Percentiles rank a stretch among this genome's conserved stretches.
phyloP scores from a whole-genome alignment of 192 early-diverging fungal species.

The Glomus cerebriforme region DNA sequence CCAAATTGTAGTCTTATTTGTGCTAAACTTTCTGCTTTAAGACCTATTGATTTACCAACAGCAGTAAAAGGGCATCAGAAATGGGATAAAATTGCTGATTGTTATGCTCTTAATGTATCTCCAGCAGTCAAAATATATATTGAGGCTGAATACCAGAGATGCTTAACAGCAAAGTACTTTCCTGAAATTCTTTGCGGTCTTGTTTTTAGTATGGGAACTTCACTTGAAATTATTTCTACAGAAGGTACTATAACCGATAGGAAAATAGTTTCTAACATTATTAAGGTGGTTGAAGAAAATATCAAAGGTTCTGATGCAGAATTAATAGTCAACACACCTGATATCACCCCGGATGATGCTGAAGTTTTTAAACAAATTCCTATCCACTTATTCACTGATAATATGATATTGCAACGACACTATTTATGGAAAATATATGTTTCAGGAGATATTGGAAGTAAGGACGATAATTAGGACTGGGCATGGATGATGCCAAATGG shows the following conservation, averaged over 20 bases:
- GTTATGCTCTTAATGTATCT: slow-evolving; percentile 15
- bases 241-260: slow-evolving; percentile 9
- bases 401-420: slow-evolving; percentile 18
- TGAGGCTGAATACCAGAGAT: slow-evolving; percentile 26
- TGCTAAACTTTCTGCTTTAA: slow-evolving; percentile 21
- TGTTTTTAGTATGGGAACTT: slow-evolving; percentile 15
- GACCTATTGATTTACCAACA: slow-evolving; percentile 26
- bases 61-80: slow-evolving; percentile 11
- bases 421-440: slow-evolving; percentile 29
- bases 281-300: slow-evolving; percentile 17
- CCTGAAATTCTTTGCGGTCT: slow-evolving; percentile 27
- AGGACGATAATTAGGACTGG: slow-evolving; percentile 23
- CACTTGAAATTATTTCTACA: slow-evolving; percentile 21
- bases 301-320: slow-evolving; percentile 21
- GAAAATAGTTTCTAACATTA: slow-evolving; percentile 19
- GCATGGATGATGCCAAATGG: slow-evolving; percentile 27
- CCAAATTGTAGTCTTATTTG: slow-evolving; percentile 18
- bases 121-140: slow-evolving; percentile 26
- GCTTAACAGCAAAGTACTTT: slow-evolving; percentile 30
- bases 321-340: slow-evolving; percentile 25
- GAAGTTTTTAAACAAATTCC: slow-evolving; percentile 26
- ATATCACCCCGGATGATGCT: slow-evolving; percentile 22
- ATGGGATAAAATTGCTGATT: slow-evolving; percentile 27
- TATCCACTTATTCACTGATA: slow-evolving; percentile 13
- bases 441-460: slow-evolving; percentile 25